Conservation (phyloP, 805 yeast genomes). For the Candida ponderosae region DNA sequence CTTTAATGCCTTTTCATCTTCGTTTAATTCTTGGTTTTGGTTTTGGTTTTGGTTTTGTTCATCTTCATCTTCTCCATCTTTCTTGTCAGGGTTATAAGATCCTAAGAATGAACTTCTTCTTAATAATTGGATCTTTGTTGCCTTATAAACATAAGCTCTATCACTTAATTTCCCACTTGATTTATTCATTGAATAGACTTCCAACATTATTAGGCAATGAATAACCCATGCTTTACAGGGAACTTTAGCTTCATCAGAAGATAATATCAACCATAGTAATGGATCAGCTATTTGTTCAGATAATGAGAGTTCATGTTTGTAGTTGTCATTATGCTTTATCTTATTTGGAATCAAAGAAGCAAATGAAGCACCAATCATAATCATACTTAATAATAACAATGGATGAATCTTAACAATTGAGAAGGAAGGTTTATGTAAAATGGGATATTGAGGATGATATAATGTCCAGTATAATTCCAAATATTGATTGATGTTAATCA, state of each 20-base stretch:
- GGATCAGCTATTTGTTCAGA: constrained; percentile 33
- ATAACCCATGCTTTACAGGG: constrained; percentile 43
- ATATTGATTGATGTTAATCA: background rate
- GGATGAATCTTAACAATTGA: constrained; percentile 14
- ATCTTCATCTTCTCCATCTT: constrained; percentile 16
- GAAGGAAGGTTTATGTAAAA: constrained; percentile 17
- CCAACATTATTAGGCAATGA: constrained; percentile 38
- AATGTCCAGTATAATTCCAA: constrained; percentile 24
- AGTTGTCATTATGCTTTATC: constrained; percentile 29
- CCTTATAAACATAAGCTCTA: constrained; percentile 43
- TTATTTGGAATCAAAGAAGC: constrained; percentile 29
- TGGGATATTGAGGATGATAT: background rate
- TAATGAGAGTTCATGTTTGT: constrained; percentile 14
- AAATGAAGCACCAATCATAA: constrained; percentile 28
- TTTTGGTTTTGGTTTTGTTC: too few species aligned
- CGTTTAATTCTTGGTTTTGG: too few species aligned
- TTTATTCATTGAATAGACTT: constrained; percentile 39
- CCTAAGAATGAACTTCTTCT: constrained; percentile 39
- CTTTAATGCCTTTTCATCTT: background rate
- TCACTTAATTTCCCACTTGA: constrained; percentile 38
- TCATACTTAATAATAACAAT: constrained; percentile 31
- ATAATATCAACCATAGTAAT: constrained; percentile 36
- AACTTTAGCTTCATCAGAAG: constrained; percentile 34
- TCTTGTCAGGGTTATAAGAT: constrained; percentile 29
- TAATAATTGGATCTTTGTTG: constrained; percentile 41